These are phyloP conservation scores for Botrytis tulipae DNA, from an alignment of 2,329 filamentous ascomycete species.

Conservation along the genomic window DNA sequence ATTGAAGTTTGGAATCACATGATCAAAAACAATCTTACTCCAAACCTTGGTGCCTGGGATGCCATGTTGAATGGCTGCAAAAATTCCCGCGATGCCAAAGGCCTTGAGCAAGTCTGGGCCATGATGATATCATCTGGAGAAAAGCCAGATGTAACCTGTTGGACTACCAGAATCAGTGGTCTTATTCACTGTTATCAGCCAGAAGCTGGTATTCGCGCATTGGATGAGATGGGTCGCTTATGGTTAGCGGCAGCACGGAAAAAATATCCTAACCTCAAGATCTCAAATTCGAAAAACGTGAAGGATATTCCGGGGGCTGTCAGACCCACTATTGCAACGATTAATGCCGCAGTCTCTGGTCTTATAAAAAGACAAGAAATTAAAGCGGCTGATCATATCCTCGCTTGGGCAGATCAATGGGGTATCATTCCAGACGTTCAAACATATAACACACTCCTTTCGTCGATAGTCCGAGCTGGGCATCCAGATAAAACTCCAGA, in stretches of 20 bases:
- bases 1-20: slow-evolving; percentile 58
- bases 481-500: slow-evolving; percentile 48
- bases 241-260: slow-evolving; percentile 48
- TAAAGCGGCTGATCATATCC: slow-evolving; percentile 51
- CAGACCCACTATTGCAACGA: slow-evolving; percentile 59
- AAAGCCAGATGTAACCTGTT: slow-evolving; percentile 62
- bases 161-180: slow-evolving; percentile 68
- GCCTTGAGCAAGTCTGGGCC: slow-evolving; percentile 65
- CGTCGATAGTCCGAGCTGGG: slow-evolving; percentile 53
- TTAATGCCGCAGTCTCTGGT: slow-evolving; percentile 70
- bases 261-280: slow-evolving; percentile 27
- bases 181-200: slow-evolving; percentile 57
- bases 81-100: slow-evolving; percentile 55
- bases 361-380: slow-evolving; percentile 52
- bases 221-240: slow-evolving; percentile 62
- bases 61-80: slow-evolving; percentile 71
- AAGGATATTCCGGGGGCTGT: slow-evolving; percentile 44
- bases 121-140: slow-evolving; percentile 57
- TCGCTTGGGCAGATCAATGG: slow-evolving; percentile 47
- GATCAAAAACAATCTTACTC: slow-evolving; percentile 52
- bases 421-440: slow-evolving; percentile 47
- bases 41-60: slow-evolving; percentile 67
- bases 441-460: slow-evolving; percentile 69
- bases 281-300: slow-evolving; percentile 32
- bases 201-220: slow-evolving; percentile 57